phyloP scores from a whole-genome alignment of 257 asterid genomes.

The Leonotis leonurus region DNA sequence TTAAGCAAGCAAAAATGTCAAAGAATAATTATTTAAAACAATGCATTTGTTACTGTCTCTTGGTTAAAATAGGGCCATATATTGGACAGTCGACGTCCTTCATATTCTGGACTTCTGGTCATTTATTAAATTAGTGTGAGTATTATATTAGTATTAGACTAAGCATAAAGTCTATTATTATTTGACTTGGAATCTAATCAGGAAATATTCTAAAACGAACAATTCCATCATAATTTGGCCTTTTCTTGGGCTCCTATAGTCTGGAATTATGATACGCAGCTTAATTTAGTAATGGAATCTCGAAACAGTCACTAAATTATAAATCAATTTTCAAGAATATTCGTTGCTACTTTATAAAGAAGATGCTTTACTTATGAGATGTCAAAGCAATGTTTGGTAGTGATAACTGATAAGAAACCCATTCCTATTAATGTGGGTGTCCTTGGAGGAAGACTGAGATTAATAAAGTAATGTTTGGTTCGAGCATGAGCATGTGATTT shows the following conservation, averaged over 20 bases:
- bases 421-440: no score
- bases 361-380: background rate
- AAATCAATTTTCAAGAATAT: background rate
- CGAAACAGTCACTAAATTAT: background rate
- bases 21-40: background rate
- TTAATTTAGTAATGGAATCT: background rate
- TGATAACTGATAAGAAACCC: no score
- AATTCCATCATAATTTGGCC: background rate
- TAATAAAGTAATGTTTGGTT: no score
- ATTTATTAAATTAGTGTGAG: background rate
- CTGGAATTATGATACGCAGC: background rate
- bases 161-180: background rate
- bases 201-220: background rate
- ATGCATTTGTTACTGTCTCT: background rate
- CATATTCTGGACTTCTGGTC: background rate
- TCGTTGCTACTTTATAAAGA: background rate
- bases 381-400: background rate
- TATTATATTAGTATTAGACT: background rate
- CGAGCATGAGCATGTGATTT: no score
- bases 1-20: background rate
- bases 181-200: conserved; percentile 5
- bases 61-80: background rate
- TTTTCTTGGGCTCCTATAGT: background rate
- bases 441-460: no score
- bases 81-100: background rate